Conservation (phyloP, 176 grass and related monocot species). For the Oryza glumipatula region DNA sequence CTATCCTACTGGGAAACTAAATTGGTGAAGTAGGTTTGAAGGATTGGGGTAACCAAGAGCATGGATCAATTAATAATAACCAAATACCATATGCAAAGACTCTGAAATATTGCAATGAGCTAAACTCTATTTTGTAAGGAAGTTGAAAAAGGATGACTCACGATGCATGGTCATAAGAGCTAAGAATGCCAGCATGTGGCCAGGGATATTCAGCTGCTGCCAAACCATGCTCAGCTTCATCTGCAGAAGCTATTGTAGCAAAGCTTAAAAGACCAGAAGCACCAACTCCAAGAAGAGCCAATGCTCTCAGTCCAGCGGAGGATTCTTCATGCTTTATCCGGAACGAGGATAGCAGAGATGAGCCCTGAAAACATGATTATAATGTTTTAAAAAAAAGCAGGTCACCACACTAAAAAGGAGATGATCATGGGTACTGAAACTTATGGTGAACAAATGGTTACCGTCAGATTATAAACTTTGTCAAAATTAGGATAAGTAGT, state of each 20-base stretch:
- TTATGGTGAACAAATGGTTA: not conserved
- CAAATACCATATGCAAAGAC: not conserved
- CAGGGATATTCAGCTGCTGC: constrained; percentile 80
- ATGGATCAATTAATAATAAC: not conserved
- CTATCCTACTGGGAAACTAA: constrained; percentile 1
- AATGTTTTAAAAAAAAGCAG: not conserved
- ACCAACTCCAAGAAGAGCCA: constrained; percentile 82
- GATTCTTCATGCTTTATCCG: constrained; percentile 66
- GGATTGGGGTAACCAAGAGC: not conserved
- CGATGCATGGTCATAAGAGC: constrained; percentile 96
- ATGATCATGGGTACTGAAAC: not conserved
- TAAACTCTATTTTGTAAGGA: not conserved
- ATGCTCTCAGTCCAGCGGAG: constrained; percentile 68
- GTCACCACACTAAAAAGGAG: not conserved
- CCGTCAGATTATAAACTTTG: not conserved
- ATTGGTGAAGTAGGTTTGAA: not conserved
- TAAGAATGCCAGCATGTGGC: constrained; percentile 97
- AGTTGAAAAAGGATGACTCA: constrained; percentile 46
- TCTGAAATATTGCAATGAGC: too few species aligned
- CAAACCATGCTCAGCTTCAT: constrained; percentile 95
- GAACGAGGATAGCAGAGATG: constrained; percentile 60
- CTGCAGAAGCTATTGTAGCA: constrained; percentile 77
- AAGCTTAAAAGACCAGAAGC: constrained; percentile 78
- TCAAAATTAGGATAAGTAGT: not conserved
- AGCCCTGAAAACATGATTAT: constrained; percentile 49